phyloP scores from a whole-genome alignment of 495 filamentous ascomycete genomes.

The Penicillium pulvis region DNA sequence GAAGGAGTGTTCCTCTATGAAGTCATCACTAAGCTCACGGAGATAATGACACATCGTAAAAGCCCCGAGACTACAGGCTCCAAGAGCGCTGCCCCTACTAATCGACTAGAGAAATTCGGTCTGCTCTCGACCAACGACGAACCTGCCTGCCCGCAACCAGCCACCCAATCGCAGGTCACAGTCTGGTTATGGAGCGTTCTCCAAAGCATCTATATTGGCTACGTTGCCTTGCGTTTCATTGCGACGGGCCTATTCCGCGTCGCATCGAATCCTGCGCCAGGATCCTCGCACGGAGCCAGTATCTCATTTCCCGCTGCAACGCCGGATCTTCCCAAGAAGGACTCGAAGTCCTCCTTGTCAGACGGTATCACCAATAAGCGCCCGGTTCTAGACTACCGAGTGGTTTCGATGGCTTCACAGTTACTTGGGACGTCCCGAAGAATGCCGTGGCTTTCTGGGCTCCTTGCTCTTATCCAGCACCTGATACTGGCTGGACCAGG shows the following conservation, averaged over 20 bases:
- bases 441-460: constrained; percentile 84
- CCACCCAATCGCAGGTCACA: constrained; percentile 35
- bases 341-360: constrained; percentile 40
- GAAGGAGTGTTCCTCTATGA: constrained; percentile 88
- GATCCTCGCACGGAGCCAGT: constrained; percentile 25
- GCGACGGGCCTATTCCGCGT: constrained; percentile 51
- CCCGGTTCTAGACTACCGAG: constrained; percentile 72
- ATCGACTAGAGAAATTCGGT: constrained; percentile 50
- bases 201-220: constrained; percentile 67
- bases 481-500: constrained; percentile 70
- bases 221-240: constrained; percentile 65
- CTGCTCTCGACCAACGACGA: constrained; percentile 42
- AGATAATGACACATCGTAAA: constrained; percentile 33
- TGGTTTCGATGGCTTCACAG: constrained; percentile 69
- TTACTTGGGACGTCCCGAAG: constrained; percentile 69
- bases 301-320: constrained; percentile 31
- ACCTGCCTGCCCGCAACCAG: constrained; percentile 15
- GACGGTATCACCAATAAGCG: constrained; percentile 54
- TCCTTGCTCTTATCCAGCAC: constrained; percentile 72
- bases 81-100: constrained; percentile 24
- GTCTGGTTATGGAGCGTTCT: constrained; percentile 67
- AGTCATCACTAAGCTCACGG: constrained; percentile 65
- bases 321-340: constrained; percentile 19
- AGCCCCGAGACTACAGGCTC: constrained; percentile 25
- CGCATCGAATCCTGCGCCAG: constrained; percentile 34